Percentiles rank a stretch among this genome's conserved stretches.
These are phyloP conservation scores for Zizania latifolia DNA, from an alignment of 176 grass and related monocot genomes.

Conservation along the genomic window DNA sequence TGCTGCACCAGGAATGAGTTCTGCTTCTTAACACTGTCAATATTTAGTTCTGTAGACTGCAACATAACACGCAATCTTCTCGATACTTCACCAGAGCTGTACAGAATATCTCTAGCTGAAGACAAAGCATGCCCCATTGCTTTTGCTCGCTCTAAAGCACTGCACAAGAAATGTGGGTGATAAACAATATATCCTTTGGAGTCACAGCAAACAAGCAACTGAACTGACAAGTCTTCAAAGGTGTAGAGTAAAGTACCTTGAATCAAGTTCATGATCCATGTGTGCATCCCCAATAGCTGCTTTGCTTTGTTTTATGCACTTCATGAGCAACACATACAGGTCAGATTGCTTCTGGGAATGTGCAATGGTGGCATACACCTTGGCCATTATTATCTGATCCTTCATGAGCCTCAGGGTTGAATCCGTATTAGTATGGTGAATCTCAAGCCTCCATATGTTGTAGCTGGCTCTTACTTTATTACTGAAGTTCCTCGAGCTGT, in stretches of 20 bases:
- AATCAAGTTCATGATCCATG: slow-evolving; percentile 50
- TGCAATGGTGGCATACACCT: slow-evolving; percentile 68
- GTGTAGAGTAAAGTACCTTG: slow-evolving; percentile 35
- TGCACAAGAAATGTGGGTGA: slow-evolving; percentile 35
- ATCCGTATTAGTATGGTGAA: slow-evolving; percentile 46
- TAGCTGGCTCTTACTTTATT: slow-evolving; percentile 56
- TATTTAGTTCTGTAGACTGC: slow-evolving; percentile 75
- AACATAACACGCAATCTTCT: slow-evolving; percentile 75
- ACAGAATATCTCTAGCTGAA: slow-evolving; percentile 63
- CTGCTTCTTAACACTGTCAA: slow-evolving; percentile 69
- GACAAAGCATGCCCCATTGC: slow-evolving; percentile 70
- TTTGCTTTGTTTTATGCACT: slow-evolving; percentile 60
- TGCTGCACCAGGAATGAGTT: slow-evolving; percentile 94
- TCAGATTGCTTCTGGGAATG: slow-evolving; percentile 52
- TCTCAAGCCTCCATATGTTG: slow-evolving; percentile 72
- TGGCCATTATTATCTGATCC: slow-evolving; percentile 88
- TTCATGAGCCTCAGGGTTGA: slow-evolving; percentile 63
- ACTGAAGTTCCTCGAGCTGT: slow-evolving; percentile 49
- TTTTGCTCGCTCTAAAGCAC: slow-evolving; percentile 86
- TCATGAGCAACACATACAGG: slow-evolving; percentile 55
- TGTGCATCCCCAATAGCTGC: slow-evolving; percentile 50
- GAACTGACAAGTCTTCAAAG: slow-evolving; percentile 21
- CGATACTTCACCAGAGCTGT: slow-evolving; percentile 44
- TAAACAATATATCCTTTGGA: slow-evolving; percentile 21
- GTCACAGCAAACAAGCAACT: not conserved